Evolutionary conservation across 768 basidiomycete species (phyloP).

Genomic region (Macrolepiota dolichaula): DNA sequence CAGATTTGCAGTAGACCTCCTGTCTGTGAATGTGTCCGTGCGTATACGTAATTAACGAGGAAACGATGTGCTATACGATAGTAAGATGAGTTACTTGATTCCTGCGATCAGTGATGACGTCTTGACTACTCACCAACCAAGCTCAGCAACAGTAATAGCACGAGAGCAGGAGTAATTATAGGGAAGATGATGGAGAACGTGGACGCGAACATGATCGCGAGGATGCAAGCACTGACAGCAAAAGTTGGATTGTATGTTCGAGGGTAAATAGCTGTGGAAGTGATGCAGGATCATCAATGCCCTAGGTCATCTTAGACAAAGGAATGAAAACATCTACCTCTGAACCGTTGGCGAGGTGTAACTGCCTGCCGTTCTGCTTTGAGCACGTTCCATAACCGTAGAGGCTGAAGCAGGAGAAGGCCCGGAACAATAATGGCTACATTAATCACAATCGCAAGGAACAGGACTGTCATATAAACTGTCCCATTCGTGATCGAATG

Average conservation of each 20-base stretch:
- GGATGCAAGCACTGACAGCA: conserved; percentile 60
- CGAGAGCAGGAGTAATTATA: conserved; percentile 67
- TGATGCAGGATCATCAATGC: conserved; percentile 8
- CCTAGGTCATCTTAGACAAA: conserved; percentile 5
- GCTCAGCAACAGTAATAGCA: conserved; percentile 60
- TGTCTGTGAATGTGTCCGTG: conserved; percentile 67
- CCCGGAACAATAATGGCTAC: conserved; percentile 70
- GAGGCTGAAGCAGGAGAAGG: conserved; percentile 68
- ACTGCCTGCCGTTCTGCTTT: conserved; percentile 55
- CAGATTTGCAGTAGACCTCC: conserved; percentile 75
- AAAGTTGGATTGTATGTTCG: conserved; percentile 67
- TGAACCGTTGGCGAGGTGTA: conserved; percentile 77
- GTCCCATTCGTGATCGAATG: conserved; percentile 61
- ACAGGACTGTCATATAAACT: conserved; percentile 66
- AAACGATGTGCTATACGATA: conserved; percentile 64
- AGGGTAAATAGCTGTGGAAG: conserved; percentile 59
- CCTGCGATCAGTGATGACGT: background rate
- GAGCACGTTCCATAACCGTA: conserved; percentile 54
- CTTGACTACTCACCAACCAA: conserved; percentile 50
- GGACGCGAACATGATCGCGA: conserved; percentile 70
- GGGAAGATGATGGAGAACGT: conserved; percentile 77
- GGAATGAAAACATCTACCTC: conserved; percentile 45
- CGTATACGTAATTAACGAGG: conserved; percentile 76
- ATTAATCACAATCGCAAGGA: conserved; percentile 55
- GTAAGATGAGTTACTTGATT: background rate